Base-by-base conservation (phyloP, 257 asterid genomes). In the Eucommia ulmoides region DNA sequence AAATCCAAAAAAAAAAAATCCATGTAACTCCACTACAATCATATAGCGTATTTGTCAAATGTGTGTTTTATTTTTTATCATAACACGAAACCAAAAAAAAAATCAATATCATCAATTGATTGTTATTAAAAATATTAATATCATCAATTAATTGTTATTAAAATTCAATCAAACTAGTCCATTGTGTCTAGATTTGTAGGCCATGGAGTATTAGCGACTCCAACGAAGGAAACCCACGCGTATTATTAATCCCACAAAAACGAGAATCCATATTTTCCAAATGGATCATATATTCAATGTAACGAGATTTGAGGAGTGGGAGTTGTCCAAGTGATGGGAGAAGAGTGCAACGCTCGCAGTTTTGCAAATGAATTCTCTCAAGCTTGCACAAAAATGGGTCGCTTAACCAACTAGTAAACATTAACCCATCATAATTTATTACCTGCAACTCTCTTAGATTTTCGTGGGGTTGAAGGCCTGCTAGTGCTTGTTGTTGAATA, bases 401-500 rank as follows among this genome's bases (percentile, higher is more conserved):
- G 12, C 38, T 29, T 29, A 29, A 14, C 38, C 38, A 29, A 29
- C 38, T 16, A 5, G 83, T 74, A 52, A 68, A 54, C 23, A 33
- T 22, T 8, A 22, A 2, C 14, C 79, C 76, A 23, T 25, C 20
- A 12, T 65, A 72, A 14, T 55, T 69, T 49, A 58, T 62, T 14
- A 71, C 48, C 21, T 24, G 7, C 17, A 75, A 21, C 63, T 68
- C 72, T 63, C 62, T 59, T 33, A 71, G 45, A 54, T 59, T 65
- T 46, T 56, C 63, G 58, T 75, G 79, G 24, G 76, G 76, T 44
- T 26, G 52, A 60, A 75, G 75, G 33, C 73, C 66, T 23, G 61
- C 56, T 11, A 29, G 38, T 8, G 12, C 38, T 29, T 29, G 38
- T 29, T 29, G 38, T 52, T 0, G 55, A 4, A n/a, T n/a, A n/a